Evolutionary conservation across 352 stramenopile species (phyloP), one percentile per base, ranked within the genome.

Genomic region (Elongisporangium anandrum): DNA sequence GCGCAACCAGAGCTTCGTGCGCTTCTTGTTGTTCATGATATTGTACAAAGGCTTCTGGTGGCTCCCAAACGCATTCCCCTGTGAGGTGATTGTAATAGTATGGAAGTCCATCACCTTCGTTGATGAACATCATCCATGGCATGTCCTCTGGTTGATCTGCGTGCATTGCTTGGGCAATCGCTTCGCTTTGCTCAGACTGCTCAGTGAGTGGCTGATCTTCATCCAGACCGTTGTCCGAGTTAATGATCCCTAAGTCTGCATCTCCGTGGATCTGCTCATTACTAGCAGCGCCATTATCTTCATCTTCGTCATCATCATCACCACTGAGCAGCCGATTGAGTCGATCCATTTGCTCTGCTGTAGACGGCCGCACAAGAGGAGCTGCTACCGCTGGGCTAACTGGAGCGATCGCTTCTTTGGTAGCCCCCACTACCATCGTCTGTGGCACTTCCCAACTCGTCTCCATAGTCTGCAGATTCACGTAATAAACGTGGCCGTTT

Each of bases 11-110:
- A 29, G 52, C 29, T 49, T 55, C 45, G 7, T 63, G 60, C 21
- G 60, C 41, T 2, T 65, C 45, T 13, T 68, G 54, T n/a, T 76
- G 38, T 7, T 68, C 54, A 29, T 82, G 76, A 21, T 75, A 81
- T 22, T 57, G 72, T 7, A 84, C 41, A 23, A 84, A 90, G 12
- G 81, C 65, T 7, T 70, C 70, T 1, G 82, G 82, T 2, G 77
- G 65, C 15, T 88, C 78, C 82, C 82, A 92, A 17, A 89, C 66
- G 60, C 78, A 89, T 54, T 88, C 73, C 1, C 68, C 69, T 17
- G 77, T 89, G 24, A 70, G 29, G 47, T 79, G 56, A 48, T 90
- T 84, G 61, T 88, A 88, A 61, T 90, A 92, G 60, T 92, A 92
- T 23, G 79, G 77, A 16, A 77, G 57, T 10, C 75, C 77, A 22